Evolutionary conservation across 495 filamentous ascomycete species (phyloP).

Genomic region (Tuber calosporum): DNA sequence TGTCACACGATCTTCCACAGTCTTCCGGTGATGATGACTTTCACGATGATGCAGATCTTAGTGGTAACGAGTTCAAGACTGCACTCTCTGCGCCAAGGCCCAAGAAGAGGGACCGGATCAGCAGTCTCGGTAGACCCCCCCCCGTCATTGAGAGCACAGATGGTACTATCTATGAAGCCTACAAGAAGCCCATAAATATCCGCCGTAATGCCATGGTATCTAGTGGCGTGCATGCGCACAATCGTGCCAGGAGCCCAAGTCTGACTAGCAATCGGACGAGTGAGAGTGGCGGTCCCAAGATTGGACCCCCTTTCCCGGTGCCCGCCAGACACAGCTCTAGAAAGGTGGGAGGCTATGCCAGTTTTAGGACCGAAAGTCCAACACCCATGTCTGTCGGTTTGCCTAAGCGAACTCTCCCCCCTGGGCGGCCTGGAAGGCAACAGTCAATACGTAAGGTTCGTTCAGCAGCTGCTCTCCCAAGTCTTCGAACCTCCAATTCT

Average conservation of each 20-base stretch:
- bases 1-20: slow-evolving; percentile 29
- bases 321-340: slow-evolving; percentile 82
- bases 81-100: slow-evolving; percentile 55
- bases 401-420: slow-evolving; percentile 21
- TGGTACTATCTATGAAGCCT: slow-evolving; percentile 12
- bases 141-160: slow-evolving; percentile 11
- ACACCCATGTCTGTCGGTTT: slow-evolving; percentile 46
- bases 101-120: slow-evolving; percentile 29
- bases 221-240: slow-evolving; percentile 65
- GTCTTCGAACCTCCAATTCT: slow-evolving; percentile 44
- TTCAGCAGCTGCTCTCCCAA: slow-evolving; percentile 65
- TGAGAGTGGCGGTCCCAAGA: slow-evolving; percentile 45
- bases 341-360: slow-evolving; percentile 60
- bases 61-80: slow-evolving; percentile 58
- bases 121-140: slow-evolving; percentile 27
- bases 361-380: slow-evolving; percentile 68
- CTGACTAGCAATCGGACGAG: slow-evolving; percentile 54
- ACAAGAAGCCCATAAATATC: slow-evolving; percentile 42
- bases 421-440: slow-evolving; percentile 42
- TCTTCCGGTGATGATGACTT: slow-evolving; percentile 41
- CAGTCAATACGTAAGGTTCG: slow-evolving; percentile 66
- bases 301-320: slow-evolving; percentile 76
- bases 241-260: slow-evolving; percentile 67
- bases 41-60: slow-evolving; percentile 52
- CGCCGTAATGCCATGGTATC: slow-evolving; percentile 66